A percentile compares a stretch with the other conserved stretches of the same genome.
phyloP scores from a whole-genome alignment of 306 rosid species.

The cucumber (Cucumis sativus) region Cucumber_9930_V3 NC_026659.2:2547501-2548000 shows the following conservation, averaged over 20 bases:
- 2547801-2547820: neutral
- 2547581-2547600: neutral
- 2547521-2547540: neutral
- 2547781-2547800: neutral
- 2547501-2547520: neutral
- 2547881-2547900: slow-evolving; percentile 15
- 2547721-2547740: neutral
- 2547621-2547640: neutral
- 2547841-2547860: slow-evolving; percentile 31
- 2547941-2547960: neutral
- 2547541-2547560: neutral
- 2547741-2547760: neutral
- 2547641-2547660: no score
- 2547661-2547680: no score
- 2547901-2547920: slow-evolving; percentile 59
- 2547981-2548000: no score
- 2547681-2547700: no score
- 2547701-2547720: neutral
- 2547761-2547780: neutral
- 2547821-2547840: slow-evolving; percentile 22
- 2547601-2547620: neutral
- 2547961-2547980: no score
- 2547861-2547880: slow-evolving; percentile 33
- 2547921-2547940: slow-evolving; percentile 41
- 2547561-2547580: neutral